Conservation (phyloP, 768 basidiomycete genomes). For the Xerocomellus intermedius region DNA sequence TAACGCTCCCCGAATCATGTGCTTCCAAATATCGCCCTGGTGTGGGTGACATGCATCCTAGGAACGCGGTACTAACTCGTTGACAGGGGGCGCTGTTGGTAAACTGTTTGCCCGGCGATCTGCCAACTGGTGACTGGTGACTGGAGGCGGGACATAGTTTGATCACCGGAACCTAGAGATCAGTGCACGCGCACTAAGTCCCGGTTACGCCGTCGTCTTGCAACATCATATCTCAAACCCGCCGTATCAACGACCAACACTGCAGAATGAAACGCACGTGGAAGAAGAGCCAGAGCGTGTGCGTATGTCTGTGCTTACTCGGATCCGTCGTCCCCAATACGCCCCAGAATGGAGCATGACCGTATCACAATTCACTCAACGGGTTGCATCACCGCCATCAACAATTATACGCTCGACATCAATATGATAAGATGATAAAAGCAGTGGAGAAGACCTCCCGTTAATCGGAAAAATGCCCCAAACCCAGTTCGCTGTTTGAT, state of each 20-base stretch:
- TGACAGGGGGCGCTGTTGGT: not conserved
- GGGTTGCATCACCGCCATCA: slow-evolving; percentile 8
- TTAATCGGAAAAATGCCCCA: not conserved
- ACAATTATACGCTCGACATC: slow-evolving; percentile 5
- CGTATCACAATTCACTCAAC: not conserved
- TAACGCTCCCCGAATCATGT: not conserved
- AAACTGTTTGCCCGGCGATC: not conserved
- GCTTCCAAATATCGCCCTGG: too few relatives aligned
- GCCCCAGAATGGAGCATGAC: not conserved
- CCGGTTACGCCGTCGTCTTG: not conserved
- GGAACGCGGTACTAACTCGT: not conserved
- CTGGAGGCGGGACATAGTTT: not conserved
- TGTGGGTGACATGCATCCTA: not conserved
- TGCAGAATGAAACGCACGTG: slow-evolving; percentile 17
- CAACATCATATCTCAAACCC: not conserved
- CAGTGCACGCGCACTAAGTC: not conserved
- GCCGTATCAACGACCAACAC: slow-evolving; percentile 1
- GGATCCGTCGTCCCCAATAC: too few relatives aligned
- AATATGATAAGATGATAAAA: not conserved
- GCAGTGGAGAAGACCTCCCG: not conserved
- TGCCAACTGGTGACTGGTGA: too few relatives aligned
- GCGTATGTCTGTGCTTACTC: too few relatives aligned
- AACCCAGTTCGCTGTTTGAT: slow-evolving; percentile 3
- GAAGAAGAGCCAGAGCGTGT: not conserved
- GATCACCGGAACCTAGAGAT: slow-evolving; percentile 3